phyloP scores from a whole-genome alignment of 2,329 filamentous ascomycete species.

The Stagonosporopsis cucurbitacearum region DNA sequence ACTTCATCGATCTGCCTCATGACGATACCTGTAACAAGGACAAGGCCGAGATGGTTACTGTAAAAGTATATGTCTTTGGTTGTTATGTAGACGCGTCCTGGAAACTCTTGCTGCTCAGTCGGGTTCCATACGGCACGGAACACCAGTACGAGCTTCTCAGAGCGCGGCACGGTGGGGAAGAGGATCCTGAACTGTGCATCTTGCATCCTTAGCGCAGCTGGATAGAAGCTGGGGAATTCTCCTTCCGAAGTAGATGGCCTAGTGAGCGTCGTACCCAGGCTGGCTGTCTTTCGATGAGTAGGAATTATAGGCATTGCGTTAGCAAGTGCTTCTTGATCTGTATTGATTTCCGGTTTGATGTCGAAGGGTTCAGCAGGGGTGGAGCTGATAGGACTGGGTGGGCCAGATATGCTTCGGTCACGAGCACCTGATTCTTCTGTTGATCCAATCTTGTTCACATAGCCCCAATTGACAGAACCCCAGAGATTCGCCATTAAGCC shows the following conservation, averaged over 20 bases:
- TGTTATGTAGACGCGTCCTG: constrained; percentile 87
- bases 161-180: constrained; percentile 78
- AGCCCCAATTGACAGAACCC: constrained; percentile 85
- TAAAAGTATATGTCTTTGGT: constrained; percentile 92
- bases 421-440: constrained; percentile 54
- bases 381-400: constrained; percentile 43
- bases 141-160: constrained; percentile 86
- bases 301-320: constrained; percentile 20
- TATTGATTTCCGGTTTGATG: constrained; percentile 19
- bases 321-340: constrained; percentile 15
- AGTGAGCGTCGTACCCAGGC: constrained; percentile 53
- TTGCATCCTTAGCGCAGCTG: constrained; percentile 79
- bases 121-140: constrained; percentile 91
- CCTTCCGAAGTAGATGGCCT: constrained; percentile 28
- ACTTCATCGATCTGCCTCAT: constrained; percentile 84
- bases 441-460: constrained; percentile 66
- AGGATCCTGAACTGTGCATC: constrained; percentile 92
- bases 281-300: constrained; percentile 63
- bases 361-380: constrained; percentile 30
- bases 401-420: constrained; percentile 41
- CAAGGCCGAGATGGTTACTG: constrained; percentile 89
- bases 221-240: constrained; percentile 77
- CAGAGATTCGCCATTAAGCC: constrained; percentile 92
- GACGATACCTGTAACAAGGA: constrained; percentile 79
- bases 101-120: constrained; percentile 77